Evolutionary conservation across 2,329 filamentous ascomycete genomes (phyloP).

Genomic region (Lachnum nothofagi): DNA sequence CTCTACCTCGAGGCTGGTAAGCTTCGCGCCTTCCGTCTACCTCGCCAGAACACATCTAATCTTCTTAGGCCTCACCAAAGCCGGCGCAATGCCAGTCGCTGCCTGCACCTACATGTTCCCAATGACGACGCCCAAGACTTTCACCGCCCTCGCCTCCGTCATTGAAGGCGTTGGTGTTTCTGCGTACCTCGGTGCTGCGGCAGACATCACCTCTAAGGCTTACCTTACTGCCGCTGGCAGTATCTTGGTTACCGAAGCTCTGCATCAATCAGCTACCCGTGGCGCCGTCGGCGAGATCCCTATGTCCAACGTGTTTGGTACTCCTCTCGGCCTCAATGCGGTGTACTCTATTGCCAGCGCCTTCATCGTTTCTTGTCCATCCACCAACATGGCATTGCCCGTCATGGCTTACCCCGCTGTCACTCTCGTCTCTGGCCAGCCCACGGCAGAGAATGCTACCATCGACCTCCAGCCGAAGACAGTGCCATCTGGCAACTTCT

Average conservation of each 20-base stretch:
- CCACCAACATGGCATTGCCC: constrained; percentile 49
- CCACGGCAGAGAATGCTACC: constrained; percentile 20
- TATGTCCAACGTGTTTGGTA: constrained; percentile 56
- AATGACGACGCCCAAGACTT: constrained; percentile 42
- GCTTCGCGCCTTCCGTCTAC: neutral
- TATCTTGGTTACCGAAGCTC: constrained; percentile 60
- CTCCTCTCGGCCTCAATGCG: constrained; percentile 52
- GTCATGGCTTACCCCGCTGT: constrained; percentile 57
- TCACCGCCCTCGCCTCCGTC: constrained; percentile 49
- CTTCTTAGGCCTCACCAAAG: constrained; percentile 35
- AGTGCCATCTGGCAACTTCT: constrained; percentile 26
- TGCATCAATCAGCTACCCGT: constrained; percentile 60
- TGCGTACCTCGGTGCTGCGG: constrained; percentile 59
- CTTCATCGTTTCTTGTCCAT: constrained; percentile 56
- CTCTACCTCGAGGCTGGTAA: constrained; percentile 44
- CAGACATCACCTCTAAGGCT: constrained; percentile 50
- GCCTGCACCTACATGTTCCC: constrained; percentile 55
- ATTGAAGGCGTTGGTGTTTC: constrained; percentile 55
- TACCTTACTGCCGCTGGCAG: constrained; percentile 59
- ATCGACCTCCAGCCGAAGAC: constrained; percentile 27
- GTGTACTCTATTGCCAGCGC: constrained; percentile 59
- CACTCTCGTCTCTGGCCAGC: constrained; percentile 24
- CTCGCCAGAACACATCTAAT: neutral
- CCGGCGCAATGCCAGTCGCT: constrained; percentile 48
- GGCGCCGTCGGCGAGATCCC: constrained; percentile 44